phyloP scores from a whole-genome alignment of 257 asterid species.

The Fraxinus quadrangulata region DNA sequence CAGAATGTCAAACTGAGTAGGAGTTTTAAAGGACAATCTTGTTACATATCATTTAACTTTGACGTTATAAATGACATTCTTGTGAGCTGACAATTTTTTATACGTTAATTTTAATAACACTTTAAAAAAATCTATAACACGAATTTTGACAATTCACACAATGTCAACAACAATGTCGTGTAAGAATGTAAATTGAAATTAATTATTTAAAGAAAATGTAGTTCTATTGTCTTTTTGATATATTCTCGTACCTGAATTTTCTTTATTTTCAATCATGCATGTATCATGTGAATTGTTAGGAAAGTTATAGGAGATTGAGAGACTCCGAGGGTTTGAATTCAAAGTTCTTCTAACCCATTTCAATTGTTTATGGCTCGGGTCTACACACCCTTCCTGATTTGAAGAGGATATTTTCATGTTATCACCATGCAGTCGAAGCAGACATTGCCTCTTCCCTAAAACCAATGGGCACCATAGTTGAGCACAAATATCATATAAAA shows the following conservation, averaged over 20 bases:
- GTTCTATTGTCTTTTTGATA: background rate
- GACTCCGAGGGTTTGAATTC: background rate
- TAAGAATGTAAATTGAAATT: no score
- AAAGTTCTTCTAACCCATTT: background rate
- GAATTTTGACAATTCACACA: no score
- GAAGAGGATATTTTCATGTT: background rate
- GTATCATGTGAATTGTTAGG: background rate
- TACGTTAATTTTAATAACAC: no score
- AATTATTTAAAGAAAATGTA: background rate
- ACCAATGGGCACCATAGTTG: background rate
- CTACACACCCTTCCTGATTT: background rate
- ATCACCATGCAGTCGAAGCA: background rate
- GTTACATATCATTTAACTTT: no score
- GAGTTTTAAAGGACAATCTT: no score
- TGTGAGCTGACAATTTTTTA: no score
- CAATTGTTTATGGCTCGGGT: background rate
- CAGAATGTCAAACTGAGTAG: no score
- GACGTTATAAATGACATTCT: no score
- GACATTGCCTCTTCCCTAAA: background rate
- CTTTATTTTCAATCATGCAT: background rate
- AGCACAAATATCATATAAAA: background rate
- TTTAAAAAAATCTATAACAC: no score
- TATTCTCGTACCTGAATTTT: no score
- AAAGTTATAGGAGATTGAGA: background rate
- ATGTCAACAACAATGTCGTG: no score